Evolutionary conservation across 306 rosid species (phyloP), one percentile per base, ranked within the genome.

Genomic region (Trichosanthes cucumerina): DNA sequence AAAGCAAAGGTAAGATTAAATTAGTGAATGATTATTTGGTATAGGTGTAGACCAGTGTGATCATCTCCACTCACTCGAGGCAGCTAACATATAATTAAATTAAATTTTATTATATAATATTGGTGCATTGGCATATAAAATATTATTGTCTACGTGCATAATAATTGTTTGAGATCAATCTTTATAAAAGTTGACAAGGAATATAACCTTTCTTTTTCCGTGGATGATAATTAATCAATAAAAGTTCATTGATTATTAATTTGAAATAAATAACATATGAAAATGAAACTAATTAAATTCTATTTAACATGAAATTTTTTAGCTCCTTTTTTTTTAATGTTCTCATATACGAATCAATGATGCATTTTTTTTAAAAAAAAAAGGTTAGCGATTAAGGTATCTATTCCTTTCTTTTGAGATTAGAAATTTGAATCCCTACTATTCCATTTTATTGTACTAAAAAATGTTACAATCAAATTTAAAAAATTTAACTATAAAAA

Each of bases 11-110:
- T 69, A 44, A 70, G 19, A 70, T 70, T 44, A 43, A 21, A 70
- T 70, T 70, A 24, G 36, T 70, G 76, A 44, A 70, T 44, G 56
- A 44, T 44, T 70, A 68, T 14, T 43, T 69, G 34, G 52, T 41
- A 44, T 23, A 70, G 47, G 33, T 70, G 76, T 43, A 70, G 76
- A 70, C 39, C 76, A 69, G 1, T 69, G 75, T 43, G 52, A 69
- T 41, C 75, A 70, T 44, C 54, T 44, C 76, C 76, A 70, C 76
- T 44, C 76, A 70, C 76, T 70, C 38, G 38, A 70, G 57, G 56
- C 50, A 44, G 57, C 76, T 70, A 70, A 24, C 56, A 70, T 36
- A 65, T 65, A 36, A 8, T 16, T n/a, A 21, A 41, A 68, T 68
- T n/a, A 9, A 16, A 4, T 23, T 70, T 70, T 43, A 24, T 6